phyloP scores from a whole-genome alignment of 495 filamentous ascomycete genomes.

The Cercophora sp. region DNA sequence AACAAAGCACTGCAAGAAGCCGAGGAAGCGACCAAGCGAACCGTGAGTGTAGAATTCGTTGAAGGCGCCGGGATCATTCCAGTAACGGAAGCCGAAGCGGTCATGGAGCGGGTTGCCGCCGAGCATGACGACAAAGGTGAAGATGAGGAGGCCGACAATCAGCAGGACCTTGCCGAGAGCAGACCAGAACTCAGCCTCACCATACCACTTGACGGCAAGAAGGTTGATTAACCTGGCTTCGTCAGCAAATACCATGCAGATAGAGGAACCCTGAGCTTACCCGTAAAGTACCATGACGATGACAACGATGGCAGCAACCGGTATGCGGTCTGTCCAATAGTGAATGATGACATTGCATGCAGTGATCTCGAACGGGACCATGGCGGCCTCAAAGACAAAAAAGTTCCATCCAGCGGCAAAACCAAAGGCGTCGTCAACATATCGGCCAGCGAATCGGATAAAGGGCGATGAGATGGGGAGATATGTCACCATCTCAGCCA shows the following conservation, averaged over 20 bases:
- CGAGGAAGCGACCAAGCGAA: constrained; percentile 62
- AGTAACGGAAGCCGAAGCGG: constrained; percentile 71
- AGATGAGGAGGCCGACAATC: constrained; percentile 62
- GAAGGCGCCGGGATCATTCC: constrained; percentile 70
- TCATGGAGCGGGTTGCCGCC: constrained; percentile 67
- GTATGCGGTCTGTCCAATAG: constrained; percentile 64
- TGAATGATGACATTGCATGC: constrained; percentile 65
- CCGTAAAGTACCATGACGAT: constrained; percentile 58
- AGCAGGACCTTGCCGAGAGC: constrained; percentile 64
- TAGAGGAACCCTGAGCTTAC: constrained; percentile 32
- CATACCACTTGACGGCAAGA: constrained; percentile 62
- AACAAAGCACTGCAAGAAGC: constrained; percentile 67
- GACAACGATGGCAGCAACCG: constrained; percentile 58
- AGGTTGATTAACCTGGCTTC: constrained; percentile 52
- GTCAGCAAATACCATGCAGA: not conserved
- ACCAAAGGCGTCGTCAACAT: constrained; percentile 69
- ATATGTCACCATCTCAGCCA: constrained; percentile 82
- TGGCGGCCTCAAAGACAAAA: constrained; percentile 63
- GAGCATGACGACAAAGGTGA: constrained; percentile 71
- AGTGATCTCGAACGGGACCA: constrained; percentile 69
- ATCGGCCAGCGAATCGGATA: constrained; percentile 76
- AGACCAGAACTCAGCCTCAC: constrained; percentile 56
- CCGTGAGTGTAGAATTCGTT: constrained; percentile 56
- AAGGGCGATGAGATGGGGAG: constrained; percentile 78
- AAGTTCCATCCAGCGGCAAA: constrained; percentile 72